Base-by-base conservation (phyloP, 1,284 basidiomycete genomes). In the Filobasidium uniguttulatum region DNA sequence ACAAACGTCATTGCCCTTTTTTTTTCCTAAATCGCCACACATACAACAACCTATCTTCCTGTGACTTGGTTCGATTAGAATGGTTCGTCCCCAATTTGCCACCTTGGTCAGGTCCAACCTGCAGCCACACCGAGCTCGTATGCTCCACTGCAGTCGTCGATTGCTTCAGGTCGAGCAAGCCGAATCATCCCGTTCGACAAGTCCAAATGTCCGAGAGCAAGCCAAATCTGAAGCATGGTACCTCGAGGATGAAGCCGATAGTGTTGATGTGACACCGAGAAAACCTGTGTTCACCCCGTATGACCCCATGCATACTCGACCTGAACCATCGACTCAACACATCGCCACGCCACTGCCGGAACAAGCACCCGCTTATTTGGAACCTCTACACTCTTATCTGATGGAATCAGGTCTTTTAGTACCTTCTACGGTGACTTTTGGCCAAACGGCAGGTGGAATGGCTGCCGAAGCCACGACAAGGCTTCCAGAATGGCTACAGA, bases 181-280 rank as follows among this genome's bases (percentile, higher is more conserved):
- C 23, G 40, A 43, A 28, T 43, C 40, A 12, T 43, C 40, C 26
- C 3, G n/a, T 12, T 26, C 26, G 15, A 26, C 40, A 12, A 43
- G 40, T 6, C 40, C 26, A 43, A 23, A 6, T 3, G 14, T 12
- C 22, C 40, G 26, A 43, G 40, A 23, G 22, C 40, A 46, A 19
- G 54, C 50, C 2, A 55, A 52, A 43, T 46, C 54, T 20, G 34
- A 40, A 44, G 54, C 54, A 35, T 55, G 54, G 54, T 55, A 55
- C 22, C 25, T 55, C 7, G 37, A 55, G 12, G 36, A 40, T 10
- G 25, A 34, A 33, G 28, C 9, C 23, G 28, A 14, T 1, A 19
- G 4, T 14, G 5, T 19, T 44, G 14, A 23, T 29, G 14, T 36
- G 2, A 23, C 14, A 23, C 20, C 47, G 14, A 40, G 46, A 14